Conservation (phyloP, 225 moss, liverwort and hornwort species). For the Bryum argenteum region DNA sequence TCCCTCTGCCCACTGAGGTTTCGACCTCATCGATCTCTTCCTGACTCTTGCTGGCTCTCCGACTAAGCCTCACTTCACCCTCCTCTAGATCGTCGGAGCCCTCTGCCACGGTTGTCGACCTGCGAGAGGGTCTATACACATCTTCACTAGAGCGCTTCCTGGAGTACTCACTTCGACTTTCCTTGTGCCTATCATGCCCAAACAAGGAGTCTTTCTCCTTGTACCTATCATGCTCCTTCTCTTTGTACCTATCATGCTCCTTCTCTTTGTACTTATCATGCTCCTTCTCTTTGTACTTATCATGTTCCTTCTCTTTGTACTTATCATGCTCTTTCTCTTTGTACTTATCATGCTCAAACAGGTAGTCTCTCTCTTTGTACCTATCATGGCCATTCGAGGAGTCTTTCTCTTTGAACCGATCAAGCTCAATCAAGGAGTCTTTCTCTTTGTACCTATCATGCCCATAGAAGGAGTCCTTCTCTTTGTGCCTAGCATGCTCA, state of each 20-base stretch:
- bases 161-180: conserved; percentile 29
- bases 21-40: conserved; percentile 40
- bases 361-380: no score
- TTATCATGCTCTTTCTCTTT: no score
- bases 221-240: conserved; percentile 36
- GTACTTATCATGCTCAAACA: no score
- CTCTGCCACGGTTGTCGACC: conserved; percentile 27
- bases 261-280: no score
- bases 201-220: conserved; percentile 17
- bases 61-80: conserved; percentile 51
- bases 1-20: conserved; percentile 23
- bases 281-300: no score
- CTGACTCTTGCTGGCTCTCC: conserved; percentile 43
- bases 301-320: no score
- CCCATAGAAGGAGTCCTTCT: conserved; percentile 21
- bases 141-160: conserved; percentile 40
- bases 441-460: background rate
- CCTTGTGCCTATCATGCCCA: background rate
- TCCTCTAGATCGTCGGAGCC: conserved; percentile 42
- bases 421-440: no score
- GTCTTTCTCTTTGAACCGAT: no score
- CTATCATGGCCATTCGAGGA: no score
- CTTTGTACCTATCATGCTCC: conserved; percentile 21
- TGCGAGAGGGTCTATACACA: conserved; percentile 22
- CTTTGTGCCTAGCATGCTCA: conserved; percentile 26